A percentile compares a stretch with the other conserved stretches of the same genome.
Conservation (phyloP, 148 eudicot genomes). For the Spergularia marina region DNA sequence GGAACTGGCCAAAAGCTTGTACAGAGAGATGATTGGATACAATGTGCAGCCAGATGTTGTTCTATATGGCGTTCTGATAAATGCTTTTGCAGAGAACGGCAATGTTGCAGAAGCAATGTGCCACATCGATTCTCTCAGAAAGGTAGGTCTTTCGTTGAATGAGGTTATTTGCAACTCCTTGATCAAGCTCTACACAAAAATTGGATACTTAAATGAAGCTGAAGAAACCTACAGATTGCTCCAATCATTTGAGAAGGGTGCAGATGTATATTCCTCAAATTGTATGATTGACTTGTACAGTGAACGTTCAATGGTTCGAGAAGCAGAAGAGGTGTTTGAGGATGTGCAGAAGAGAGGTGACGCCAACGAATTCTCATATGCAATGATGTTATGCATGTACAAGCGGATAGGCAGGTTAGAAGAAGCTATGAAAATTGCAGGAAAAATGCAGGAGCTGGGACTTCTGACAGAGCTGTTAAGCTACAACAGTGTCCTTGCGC, state of each 20-base stretch:
- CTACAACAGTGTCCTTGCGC: slow-evolving; percentile 69
- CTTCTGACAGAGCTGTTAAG: slow-evolving; percentile 68
- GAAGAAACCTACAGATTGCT: slow-evolving; percentile 56
- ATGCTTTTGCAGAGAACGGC: slow-evolving; percentile 80
- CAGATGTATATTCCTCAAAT: slow-evolving; percentile 65
- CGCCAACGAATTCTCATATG: slow-evolving; percentile 90
- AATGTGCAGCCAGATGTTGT: slow-evolving; percentile 72
- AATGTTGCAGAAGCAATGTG: slow-evolving; percentile 48
- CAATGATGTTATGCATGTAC: slow-evolving; percentile 94
- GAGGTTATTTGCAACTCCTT: slow-evolving; percentile 60
- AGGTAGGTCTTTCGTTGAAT: slow-evolving; percentile 53
- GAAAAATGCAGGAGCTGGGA: slow-evolving; percentile 66
- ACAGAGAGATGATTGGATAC: slow-evolving; percentile 54
- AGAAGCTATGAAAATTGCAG: slow-evolving; percentile 61
- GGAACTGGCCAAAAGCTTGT: slow-evolving; percentile 57
- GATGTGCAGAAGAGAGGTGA: slow-evolving; percentile 44
- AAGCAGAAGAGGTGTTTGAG: slow-evolving; percentile 69
- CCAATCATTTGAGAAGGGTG: slow-evolving; percentile 45
- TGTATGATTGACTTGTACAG: slow-evolving; percentile 86
- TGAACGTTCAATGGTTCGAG: slow-evolving; percentile 56
- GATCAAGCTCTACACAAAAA: slow-evolving; percentile 80
- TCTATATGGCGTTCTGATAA: slow-evolving; percentile 67
- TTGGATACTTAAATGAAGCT: slow-evolving; percentile 79
- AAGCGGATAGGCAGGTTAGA: slow-evolving; percentile 60
- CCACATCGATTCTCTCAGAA: slow-evolving; percentile 49